phyloP scores from a whole-genome alignment of 1,284 basidiomycete species.

The Apiotrichum gracile region DNA sequence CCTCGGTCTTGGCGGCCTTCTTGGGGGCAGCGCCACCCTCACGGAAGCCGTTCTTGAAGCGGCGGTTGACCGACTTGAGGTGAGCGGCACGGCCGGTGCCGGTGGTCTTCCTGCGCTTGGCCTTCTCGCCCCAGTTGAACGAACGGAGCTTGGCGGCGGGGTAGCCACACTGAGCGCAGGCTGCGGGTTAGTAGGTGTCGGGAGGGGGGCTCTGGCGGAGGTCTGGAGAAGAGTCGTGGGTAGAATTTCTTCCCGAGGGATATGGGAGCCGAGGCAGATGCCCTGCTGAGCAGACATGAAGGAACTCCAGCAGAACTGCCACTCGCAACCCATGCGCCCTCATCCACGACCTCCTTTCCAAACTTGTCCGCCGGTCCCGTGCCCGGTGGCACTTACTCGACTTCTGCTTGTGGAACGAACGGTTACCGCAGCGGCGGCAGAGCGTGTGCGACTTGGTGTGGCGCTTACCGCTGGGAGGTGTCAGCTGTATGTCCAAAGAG shows the following conservation, averaged over 20 bases:
- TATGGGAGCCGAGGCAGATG: too few species aligned
- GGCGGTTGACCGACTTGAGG: conserved; percentile 83
- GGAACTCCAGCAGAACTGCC: neutral
- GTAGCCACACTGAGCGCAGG: conserved; percentile 93
- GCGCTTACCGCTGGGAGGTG: conserved; percentile 65
- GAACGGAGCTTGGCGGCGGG: conserved; percentile 91
- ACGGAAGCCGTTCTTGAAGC: conserved; percentile 93
- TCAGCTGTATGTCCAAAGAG: conserved; percentile 2
- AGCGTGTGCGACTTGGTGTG: conserved; percentile 98
- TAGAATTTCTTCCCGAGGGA: too few species aligned
- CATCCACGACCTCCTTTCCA: neutral
- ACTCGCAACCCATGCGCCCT: neutral
- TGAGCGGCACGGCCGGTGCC: conserved; percentile 94
- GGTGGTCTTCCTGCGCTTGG: conserved; percentile 96
- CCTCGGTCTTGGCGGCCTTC: conserved; percentile 45
- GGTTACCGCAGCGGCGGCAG: conserved; percentile 87
- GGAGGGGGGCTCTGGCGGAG: neutral
- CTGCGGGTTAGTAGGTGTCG: conserved; percentile 47
- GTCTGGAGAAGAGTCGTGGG: neutral
- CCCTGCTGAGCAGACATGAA: too few species aligned
- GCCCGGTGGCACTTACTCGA: conserved; percentile 61
- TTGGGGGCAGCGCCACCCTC: conserved; percentile 62
- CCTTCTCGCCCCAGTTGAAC: conserved; percentile 97
- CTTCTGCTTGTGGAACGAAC: conserved; percentile 94
- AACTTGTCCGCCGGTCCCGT: neutral